Base-by-base conservation (phyloP, 2,329 filamentous ascomycete genomes). In the Samsoniella hepiali region DNA sequence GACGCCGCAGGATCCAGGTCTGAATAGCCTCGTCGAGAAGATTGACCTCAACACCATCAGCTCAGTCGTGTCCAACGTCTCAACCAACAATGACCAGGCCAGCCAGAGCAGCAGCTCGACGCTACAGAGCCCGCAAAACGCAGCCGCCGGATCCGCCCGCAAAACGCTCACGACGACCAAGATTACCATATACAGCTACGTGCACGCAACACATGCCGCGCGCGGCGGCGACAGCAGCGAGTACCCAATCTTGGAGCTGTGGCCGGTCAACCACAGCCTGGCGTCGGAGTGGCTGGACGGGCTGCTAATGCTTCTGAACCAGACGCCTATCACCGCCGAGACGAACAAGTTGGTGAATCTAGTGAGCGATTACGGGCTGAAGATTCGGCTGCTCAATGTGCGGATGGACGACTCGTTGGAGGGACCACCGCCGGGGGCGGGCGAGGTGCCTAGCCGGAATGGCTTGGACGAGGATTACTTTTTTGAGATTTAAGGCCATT, bases 221-320 rank as follows among this genome's bases (percentile, higher is more conserved):
- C 68, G 68, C 47, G 73, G 70, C 40, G 71, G 69, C 38, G 77
- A 77, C 38, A 72, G 70, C n/a, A 76, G 77, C 68, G 95, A 98
- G 74, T 81, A 86, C 58, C 83, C 91, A 1, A 84, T 98, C 29
- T 81, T 99, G 61, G 91, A 89, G n/a, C 82, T 99, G 59, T 88
- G 92, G 74, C 93, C 94, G 6, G 80, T 87, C 64, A 91, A 87
- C 64, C 90, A 95, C 72, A 91, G 87, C 67, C 79, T 95, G 55
- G 95, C 95, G 10, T 96, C 93, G 0, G 95, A 99, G 77, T 99
- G 95, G 95, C 83, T 99, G 5, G 95, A 99, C 74, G 95, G 95
- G 1, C 79, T 99, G 67, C 82, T 98, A 63, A 96, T 99, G 93
- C 82, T 99, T 62, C 83, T 99, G 31, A 93, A 96, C 72, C 95